Evolutionary conservation across 208 protist genomes (phyloP), one percentile per base, ranked within the genome.

Genomic region (Leishmania turanica): DNA sequence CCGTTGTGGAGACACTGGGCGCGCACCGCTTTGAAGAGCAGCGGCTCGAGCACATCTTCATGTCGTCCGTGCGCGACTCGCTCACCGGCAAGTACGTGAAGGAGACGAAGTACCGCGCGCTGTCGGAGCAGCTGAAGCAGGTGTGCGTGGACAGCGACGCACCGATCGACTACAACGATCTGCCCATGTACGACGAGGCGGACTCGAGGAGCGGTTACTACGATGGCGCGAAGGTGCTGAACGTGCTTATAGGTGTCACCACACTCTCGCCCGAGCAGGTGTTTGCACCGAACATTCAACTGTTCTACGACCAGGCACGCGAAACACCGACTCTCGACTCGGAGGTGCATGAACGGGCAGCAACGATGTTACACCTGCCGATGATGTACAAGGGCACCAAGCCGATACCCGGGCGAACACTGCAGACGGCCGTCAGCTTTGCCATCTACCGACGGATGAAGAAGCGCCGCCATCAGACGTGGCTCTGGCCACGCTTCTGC

Each of bases 401-500:
- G n/a, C 60, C 82, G 40, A 84, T 85, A 19, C 65, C 75, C 1
- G 86, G 88, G 24, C 77, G 70, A 56, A 89, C 89, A 17, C 87
- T 95, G 31, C 88, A 83, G 45, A 94, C 91, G 13, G 89, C 85
- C 4, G 74, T 93, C 62, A 96, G 93, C 82, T 96, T 95, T 75
- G 81, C 85, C 47, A 47, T 90, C 15, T 84, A 80, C 47, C 79
- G 79, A 1, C 66, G 51, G 13, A 58, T 49, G 27, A 77, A 74
- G 66, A 86, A 73, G 42, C 79, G 60, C 34, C 71, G 49, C 7
- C 78, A 79, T 49, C 77, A 83, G 15, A 70, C 58, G 7, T 70
- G 73, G 68, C 72, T 91, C 17, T 91, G 84, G 56, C 82, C 91
- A 21, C 87, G 84, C 19, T 96, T 96, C 84, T 96, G 93, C 85